Evolutionary conservation across 2,329 filamentous ascomycete species (phyloP), one percentile per base, ranked within the genome.

Genomic region (Alternaria gaisen): DNA sequence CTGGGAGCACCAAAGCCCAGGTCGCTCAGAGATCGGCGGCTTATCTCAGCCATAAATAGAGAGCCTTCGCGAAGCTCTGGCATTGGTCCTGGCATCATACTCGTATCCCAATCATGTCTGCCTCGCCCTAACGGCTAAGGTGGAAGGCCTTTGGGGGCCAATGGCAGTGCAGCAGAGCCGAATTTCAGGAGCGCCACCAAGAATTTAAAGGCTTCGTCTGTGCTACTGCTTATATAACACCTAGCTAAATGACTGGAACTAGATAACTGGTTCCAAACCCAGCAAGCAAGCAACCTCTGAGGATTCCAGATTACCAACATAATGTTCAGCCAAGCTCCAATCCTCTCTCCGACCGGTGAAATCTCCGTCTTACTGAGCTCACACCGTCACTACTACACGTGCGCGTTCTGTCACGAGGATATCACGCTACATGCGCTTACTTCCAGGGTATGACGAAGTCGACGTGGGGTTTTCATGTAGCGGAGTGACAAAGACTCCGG

Each of bases 41-140:
- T 61, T 46, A 61, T 52, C 56, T 56, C 53, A 61, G 47, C 48
- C 40, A 48, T 41, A 63, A 57, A 56, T 50, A 60, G 52, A 53
- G 54, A 42, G 44, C 22, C 24, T 42, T 41, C 53, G 22, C 34
- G 40, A 40, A 20, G 44, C 38, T 47, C 30, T 4, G 22, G 40
- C 44, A n/a, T 36, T 47, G 36, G n/a, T 47, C 20, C 34, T 34
- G 36, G 53, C 38, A 38, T 51, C 16, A 36, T 20, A 40, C 30
- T 52, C 56, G 56, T 50, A 50, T 60, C 36, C 34, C 53, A 55
- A 53, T 52, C 60, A 56, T 60, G 60, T 63, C 60, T 63, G 60
- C 60, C 60, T 63, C 53, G 60, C 51, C 60, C 52, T 63, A 40
- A 40, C 8, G 14, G 36, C 36, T 10, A 60, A 41, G 56, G 41